phyloP scores from a whole-genome alignment of 345 rosid species.

The Geranium brycei region DNA sequence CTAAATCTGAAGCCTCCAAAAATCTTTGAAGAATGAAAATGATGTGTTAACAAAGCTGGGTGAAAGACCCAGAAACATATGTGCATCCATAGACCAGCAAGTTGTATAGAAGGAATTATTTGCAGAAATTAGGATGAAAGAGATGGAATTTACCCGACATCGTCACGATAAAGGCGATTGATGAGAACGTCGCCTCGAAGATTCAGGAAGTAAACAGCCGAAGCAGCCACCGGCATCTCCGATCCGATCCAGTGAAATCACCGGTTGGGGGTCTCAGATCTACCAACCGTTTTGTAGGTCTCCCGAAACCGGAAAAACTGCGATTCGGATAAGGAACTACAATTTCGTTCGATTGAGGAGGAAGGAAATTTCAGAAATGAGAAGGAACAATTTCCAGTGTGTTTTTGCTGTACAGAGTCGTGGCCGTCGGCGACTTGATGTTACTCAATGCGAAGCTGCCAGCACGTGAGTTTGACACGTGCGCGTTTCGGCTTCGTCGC shows the following conservation, averaged over 20 bases:
- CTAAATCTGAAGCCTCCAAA: background rate
- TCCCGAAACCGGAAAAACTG: background rate
- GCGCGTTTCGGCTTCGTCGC: constrained; percentile 15
- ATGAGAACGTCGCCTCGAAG: constrained; percentile 98
- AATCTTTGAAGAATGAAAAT: background rate
- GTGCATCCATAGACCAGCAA: too few species aligned
- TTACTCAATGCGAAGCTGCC: background rate
- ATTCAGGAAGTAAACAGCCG: constrained; percentile 92
- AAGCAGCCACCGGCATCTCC: constrained; percentile 98
- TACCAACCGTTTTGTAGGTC: background rate
- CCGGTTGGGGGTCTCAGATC: background rate
- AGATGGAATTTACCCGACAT: constrained; percentile 56
- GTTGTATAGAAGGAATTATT: too few species aligned
- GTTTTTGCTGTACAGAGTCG: background rate
- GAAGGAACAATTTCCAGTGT: too few species aligned
- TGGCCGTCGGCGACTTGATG: too few species aligned
- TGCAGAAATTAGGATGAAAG: background rate
- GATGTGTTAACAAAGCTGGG: background rate
- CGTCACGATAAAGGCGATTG: constrained; percentile 95
- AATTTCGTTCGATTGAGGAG: background rate
- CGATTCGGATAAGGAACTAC: background rate
- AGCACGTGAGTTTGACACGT: background rate
- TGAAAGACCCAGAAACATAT: too few species aligned
- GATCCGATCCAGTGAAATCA: constrained; percentile 3
- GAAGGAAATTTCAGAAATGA: too few species aligned